Conservation (phyloP, 331 rosid genomes). For the Pyrus hybrid region DNA sequence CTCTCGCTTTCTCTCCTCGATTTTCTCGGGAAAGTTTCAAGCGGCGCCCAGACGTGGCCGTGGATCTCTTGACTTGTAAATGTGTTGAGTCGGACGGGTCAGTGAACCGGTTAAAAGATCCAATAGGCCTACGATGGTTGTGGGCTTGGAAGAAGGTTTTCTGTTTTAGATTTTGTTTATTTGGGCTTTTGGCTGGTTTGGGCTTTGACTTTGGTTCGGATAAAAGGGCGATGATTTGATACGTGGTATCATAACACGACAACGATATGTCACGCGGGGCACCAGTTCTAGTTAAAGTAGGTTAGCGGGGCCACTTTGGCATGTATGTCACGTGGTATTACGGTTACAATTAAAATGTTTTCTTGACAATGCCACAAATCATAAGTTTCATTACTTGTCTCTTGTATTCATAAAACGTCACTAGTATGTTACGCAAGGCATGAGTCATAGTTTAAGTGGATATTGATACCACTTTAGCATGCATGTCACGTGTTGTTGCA, state of each 20-base stretch:
- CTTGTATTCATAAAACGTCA: background rate
- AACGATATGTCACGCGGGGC: background rate
- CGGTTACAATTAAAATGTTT: no score
- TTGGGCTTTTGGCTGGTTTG: background rate
- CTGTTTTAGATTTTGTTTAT: background rate
- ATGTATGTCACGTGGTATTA: no score
- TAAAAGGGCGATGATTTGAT: background rate
- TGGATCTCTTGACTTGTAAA: background rate
- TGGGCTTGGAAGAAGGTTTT: background rate
- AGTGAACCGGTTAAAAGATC: background rate
- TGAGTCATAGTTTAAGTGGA: background rate
- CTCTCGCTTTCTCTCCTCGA: background rate
- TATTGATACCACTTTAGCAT: fast-evolving
- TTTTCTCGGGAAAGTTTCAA: constrained; percentile 4
- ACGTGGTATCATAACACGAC: background rate
- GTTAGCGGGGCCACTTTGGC: fast-evolving
- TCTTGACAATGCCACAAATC: background rate
- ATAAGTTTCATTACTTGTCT: background rate
- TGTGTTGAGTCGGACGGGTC: background rate
- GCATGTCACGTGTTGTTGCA: background rate
- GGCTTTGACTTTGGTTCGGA: background rate
- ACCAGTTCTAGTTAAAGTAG: background rate
- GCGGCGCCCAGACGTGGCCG: background rate
- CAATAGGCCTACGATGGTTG: background rate
- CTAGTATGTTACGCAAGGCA: background rate